Percentiles rank a stretch among this genome's conserved stretches.
phyloP scores from a whole-genome alignment of 495 filamentous ascomycete genomes.

The Schizothecium vesticola region DNA sequence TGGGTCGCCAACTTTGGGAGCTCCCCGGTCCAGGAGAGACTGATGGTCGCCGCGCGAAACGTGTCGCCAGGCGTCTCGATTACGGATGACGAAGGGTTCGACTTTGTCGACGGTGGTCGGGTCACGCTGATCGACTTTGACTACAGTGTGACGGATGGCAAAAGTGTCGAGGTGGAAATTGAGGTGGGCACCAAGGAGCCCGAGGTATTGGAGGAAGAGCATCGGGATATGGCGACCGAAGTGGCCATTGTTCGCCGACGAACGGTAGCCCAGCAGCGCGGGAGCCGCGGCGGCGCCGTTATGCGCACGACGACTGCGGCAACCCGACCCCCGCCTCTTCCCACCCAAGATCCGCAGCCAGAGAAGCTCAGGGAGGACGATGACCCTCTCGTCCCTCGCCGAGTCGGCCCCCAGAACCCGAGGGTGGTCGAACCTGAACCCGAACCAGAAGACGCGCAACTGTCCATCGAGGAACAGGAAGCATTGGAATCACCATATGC shows the following conservation, averaged over 20 bases:
- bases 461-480: conserved; percentile 49
- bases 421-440: conserved; percentile 14
- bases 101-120: conserved; percentile 75
- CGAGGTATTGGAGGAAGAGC: conserved; percentile 66
- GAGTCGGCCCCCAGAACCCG: conserved; percentile 24
- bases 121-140: conserved; percentile 74
- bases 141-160: conserved; percentile 52
- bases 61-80: conserved; percentile 54
- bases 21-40: conserved; percentile 49
- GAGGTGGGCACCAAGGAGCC: conserved; percentile 68
- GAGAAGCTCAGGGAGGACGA: conserved; percentile 30
- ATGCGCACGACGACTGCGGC: conserved; percentile 31
- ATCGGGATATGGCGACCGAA: conserved; percentile 71
- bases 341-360: conserved; percentile 16
- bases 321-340: conserved; percentile 18
- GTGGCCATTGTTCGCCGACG: conserved; percentile 75
- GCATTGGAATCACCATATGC: conserved; percentile 66
- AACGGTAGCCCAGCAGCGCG: conserved; percentile 57
- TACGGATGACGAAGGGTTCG: conserved; percentile 66
- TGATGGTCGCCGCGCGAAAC: conserved; percentile 72
- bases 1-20: conserved; percentile 53
- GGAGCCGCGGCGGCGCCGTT: conserved; percentile 29
- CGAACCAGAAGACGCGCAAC: conserved; percentile 24
- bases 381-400: conserved; percentile 40
- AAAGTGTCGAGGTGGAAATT: conserved; percentile 53